Percentiles rank a stretch among this genome's conserved stretches.
Evolutionary conservation across 2,329 filamentous ascomycete species (phyloP).

Genomic region (Chaetomiaceae sp.): DNA sequence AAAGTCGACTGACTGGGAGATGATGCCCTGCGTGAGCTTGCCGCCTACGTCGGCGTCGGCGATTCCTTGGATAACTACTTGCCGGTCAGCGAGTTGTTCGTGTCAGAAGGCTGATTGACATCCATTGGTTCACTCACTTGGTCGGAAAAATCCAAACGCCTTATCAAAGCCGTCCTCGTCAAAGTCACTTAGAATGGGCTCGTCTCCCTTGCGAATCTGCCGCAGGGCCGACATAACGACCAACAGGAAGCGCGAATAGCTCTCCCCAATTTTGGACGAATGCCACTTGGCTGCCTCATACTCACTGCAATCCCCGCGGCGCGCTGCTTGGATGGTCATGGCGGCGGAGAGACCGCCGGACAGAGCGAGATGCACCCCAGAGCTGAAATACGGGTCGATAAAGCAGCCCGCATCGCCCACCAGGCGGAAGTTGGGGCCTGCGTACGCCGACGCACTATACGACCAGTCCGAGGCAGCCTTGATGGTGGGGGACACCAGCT

Average conservation of each 20-base stretch:
- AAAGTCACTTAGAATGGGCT: conserved; percentile 38
- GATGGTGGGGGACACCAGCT: conserved; percentile 32
- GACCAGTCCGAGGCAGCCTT: conserved; percentile 45
- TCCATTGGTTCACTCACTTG: not conserved
- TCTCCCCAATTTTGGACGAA: conserved; percentile 40
- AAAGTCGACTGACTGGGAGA: conserved; percentile 33
- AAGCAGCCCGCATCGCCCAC: conserved; percentile 46
- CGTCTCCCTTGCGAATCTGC: conserved; percentile 39
- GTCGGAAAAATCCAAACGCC: conserved; percentile 39
- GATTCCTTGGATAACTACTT: conserved; percentile 38
- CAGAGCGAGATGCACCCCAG: conserved; percentile 44
- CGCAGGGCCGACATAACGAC: conserved; percentile 36
- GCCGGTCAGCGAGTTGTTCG: not conserved
- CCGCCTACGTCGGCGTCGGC: conserved; percentile 15
- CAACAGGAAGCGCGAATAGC: conserved; percentile 46
- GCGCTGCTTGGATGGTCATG: conserved; percentile 38
- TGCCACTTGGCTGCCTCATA: conserved; percentile 39
- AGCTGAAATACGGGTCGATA: conserved; percentile 47
- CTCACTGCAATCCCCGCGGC: conserved; percentile 38
- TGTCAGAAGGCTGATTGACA: no score
- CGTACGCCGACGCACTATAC: conserved; percentile 42
- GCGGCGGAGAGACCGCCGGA: conserved; percentile 42
- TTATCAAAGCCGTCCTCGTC: conserved; percentile 41
- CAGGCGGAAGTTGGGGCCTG: conserved; percentile 36
- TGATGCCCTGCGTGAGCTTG: conserved; percentile 29